A percentile compares a stretch with the other conserved stretches of the same genome.
phyloP scores from a whole-genome alignment of 805 yeast genomes.

The Candida dajiaensis region DNA sequence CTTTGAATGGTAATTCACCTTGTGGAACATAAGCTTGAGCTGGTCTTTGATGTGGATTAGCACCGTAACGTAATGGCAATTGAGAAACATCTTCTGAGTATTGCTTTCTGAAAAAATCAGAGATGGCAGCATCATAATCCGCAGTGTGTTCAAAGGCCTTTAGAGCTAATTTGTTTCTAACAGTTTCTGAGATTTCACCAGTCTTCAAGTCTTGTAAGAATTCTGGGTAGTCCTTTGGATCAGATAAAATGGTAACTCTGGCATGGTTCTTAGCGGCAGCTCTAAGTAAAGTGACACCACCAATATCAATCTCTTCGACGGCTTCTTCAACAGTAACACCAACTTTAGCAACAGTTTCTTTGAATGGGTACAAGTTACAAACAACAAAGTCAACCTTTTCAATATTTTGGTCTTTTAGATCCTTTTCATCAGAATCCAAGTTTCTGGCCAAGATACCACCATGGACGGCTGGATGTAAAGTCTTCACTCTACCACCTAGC shows the following conservation, averaged over 20 bases:
- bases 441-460: conserved; percentile 96
- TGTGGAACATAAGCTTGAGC: conserved; percentile 91
- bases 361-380: conserved; percentile 96
- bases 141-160: conserved; percentile 99
- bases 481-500: conserved; percentile 98
- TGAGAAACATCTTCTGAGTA: conserved; percentile 87
- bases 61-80: conserved; percentile 95
- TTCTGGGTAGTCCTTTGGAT: conserved; percentile 86
- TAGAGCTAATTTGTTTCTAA: conserved; percentile 81
- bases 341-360: conserved; percentile 92
- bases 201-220: conserved; percentile 71
- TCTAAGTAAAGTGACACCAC: conserved; percentile 94
- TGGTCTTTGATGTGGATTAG: conserved; percentile 98
- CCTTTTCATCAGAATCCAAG: conserved; percentile 84
- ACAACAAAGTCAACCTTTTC: conserved; percentile 96
- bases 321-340: conserved; percentile 96
- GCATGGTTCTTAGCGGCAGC: conserved; percentile 99
- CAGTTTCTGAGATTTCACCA: conserved; percentile 63
- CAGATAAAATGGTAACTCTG: conserved; percentile 91
- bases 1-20: conserved; percentile 91
- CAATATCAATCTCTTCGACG: conserved; percentile 97
- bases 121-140: conserved; percentile 90
- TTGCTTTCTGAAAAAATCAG: conserved; percentile 96
- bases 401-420: conserved; percentile 81
- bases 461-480: conserved; percentile 97